These are phyloP conservation scores for Vitis hybrid DNA, from an alignment of 177 flowering plant genomes.

Conservation along the genomic window DNA sequence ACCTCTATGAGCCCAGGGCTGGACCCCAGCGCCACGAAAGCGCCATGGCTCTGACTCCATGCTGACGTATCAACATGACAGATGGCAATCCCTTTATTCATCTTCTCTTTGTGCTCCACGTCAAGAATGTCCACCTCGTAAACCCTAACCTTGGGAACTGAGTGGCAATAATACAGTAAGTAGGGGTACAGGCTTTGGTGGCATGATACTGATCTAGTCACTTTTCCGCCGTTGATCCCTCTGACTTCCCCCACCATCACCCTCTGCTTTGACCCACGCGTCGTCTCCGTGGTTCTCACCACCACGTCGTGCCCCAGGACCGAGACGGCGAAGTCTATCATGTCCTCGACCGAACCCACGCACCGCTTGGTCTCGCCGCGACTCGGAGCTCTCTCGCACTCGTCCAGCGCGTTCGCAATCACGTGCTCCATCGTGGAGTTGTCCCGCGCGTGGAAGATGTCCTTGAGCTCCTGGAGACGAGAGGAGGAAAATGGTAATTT, in stretches of 20 bases:
- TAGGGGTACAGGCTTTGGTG: constrained; percentile 83
- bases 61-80: constrained; percentile 80
- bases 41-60: constrained; percentile 72
- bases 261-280: constrained; percentile 46
- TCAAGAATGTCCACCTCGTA: constrained; percentile 72
- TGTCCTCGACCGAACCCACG: constrained; percentile 69
- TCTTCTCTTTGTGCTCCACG: constrained; percentile 34
- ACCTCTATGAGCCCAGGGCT: constrained; percentile 74
- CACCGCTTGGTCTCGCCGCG: constrained; percentile 73
- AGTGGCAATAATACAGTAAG: constrained; percentile 74
- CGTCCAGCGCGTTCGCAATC: constrained; percentile 38
- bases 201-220: constrained; percentile 71
- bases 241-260: constrained; percentile 57
- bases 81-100: constrained; percentile 73
- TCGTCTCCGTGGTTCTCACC: constrained; percentile 50
- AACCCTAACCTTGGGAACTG: constrained; percentile 74
- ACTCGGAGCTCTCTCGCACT: constrained; percentile 75
- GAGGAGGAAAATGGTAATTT: constrained; percentile 65
- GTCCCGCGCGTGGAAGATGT: constrained; percentile 48
- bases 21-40: constrained; percentile 69
- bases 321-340: constrained; percentile 70
- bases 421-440: constrained; percentile 49
- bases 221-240: constrained; percentile 63
- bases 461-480: constrained; percentile 31
- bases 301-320: constrained; percentile 48